Conservation (phyloP, 208 protist species). For the Crithidia bombi region DNA sequence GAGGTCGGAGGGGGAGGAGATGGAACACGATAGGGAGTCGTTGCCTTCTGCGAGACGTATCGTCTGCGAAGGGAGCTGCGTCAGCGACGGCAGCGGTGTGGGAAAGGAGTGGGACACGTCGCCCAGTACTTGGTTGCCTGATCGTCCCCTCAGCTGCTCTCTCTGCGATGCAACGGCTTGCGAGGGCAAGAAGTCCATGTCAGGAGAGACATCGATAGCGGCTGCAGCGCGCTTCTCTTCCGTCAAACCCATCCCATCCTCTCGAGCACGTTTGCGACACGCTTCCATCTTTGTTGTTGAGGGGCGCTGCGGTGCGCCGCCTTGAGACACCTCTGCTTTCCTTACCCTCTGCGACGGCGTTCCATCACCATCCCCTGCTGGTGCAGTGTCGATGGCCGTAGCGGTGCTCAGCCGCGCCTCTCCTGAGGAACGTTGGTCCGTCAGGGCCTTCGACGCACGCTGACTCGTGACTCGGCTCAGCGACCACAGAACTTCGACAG, state of each 20-base stretch:
- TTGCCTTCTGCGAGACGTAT: background rate
- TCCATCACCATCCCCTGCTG: background rate
- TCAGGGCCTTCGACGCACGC: background rate
- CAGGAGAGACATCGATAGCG: background rate
- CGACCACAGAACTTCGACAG: conserved; percentile 49
- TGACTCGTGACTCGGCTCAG: conserved; percentile 22
- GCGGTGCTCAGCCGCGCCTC: background rate
- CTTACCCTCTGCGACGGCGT: background rate
- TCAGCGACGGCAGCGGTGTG: conserved; percentile 5
- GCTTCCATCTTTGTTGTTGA: background rate
- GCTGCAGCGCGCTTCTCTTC: background rate
- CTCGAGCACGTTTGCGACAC: background rate
- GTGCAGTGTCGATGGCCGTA: too few relatives aligned
- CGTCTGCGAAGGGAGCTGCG: background rate
- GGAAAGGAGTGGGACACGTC: conserved; percentile 13
- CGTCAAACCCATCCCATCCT: background rate
- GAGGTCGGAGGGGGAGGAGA: conserved; percentile 13
- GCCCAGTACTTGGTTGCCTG: background rate
- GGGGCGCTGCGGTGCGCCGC: background rate
- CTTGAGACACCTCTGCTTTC: background rate
- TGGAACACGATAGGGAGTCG: conserved; percentile 11
- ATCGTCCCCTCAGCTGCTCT: background rate
- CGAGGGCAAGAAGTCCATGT: background rate
- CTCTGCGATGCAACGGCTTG: background rate
- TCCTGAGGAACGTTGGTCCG: background rate